Percentiles rank a stretch among this genome's conserved stretches.
Evolutionary conservation across 2,329 filamentous ascomycete genomes (phyloP).

Genomic region (Metarhizium brunneum): DNA sequence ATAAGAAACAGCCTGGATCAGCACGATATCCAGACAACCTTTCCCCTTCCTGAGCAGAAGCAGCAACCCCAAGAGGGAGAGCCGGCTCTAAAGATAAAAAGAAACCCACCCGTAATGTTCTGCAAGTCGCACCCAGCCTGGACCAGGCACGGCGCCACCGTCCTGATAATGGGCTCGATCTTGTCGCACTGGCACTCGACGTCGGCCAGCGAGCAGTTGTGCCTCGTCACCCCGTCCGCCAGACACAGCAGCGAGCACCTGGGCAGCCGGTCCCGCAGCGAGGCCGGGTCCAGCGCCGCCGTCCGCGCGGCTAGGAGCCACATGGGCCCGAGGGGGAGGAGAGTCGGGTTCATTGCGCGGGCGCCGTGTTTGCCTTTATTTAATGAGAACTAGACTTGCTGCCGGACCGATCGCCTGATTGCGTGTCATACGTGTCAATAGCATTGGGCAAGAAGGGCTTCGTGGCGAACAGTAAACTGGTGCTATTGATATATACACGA

Average conservation of each 20-base stretch:
- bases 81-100: too few species aligned
- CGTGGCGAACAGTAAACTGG: too few species aligned
- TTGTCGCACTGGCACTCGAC: constrained; percentile 29
- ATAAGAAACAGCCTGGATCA: background rate
- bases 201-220: constrained; percentile 26
- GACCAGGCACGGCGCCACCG: constrained; percentile 26
- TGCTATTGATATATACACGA: too few species aligned
- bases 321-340: background rate
- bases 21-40: background rate
- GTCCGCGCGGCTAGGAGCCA: background rate
- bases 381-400: too few species aligned
- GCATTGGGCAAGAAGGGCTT: too few species aligned
- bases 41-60: too few species aligned
- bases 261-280: constrained; percentile 20
- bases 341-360: too few species aligned
- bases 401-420: too few species aligned
- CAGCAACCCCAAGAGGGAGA: too few species aligned
- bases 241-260: constrained; percentile 30
- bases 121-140: constrained; percentile 23
- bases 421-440: too few species aligned
- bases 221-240: constrained; percentile 16
- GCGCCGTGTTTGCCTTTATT: too few species aligned
- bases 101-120: constrained; percentile 23
- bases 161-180: constrained; percentile 22
- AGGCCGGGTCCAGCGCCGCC: constrained; percentile 9